Evolutionary conservation across 352 stramenopile species (phyloP), one percentile per base, ranked within the genome.

Genomic region (Pythium dissotocum): DNA sequence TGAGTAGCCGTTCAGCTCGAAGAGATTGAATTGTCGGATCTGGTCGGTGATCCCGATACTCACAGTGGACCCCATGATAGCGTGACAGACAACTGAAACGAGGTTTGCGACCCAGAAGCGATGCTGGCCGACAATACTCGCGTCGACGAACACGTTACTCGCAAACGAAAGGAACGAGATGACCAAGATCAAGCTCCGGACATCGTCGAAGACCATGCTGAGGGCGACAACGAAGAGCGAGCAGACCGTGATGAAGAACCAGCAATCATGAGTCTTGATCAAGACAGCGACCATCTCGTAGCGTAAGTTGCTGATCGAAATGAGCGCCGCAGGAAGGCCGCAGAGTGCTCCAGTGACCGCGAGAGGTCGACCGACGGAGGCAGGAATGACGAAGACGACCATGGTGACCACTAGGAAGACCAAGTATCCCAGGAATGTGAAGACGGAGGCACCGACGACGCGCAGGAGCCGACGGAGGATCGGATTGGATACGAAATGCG

Each of bases 191-290:
- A 36, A 1, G 3, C 44, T 28, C 0, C 56, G 55, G 26, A 18
- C 40, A 24, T 76, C 69, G 6, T 56, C 12, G 1, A 72, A 30
- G 35, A 63, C 33, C 28, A 63, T 26, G 1, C 21, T 65, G 0
- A 76, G 46, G 51, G 66, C 32, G 21, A 58, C 7, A 7, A 62
- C 26, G 24, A 58, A 55, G 7, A 59, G 16, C 0, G 59, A 67
- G 52, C 61, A 67, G 12, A 65, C 53, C 18, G 35, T 14, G 6
- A 24, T 35, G 8, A 58, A 63, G 49, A 69, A 72, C 64, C 69
- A 73, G 35, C 65, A 32, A 36, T 72, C 64, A 56, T 67, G 69
- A 0, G 69, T 67, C 18, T 63, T 14, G 13, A 72, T 40, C 28
- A 72, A 32, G 1, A 76, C 52, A 0, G 26, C 26, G 12, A 72